Base-by-base conservation (phyloP, 2,329 filamentous ascomycete genomes). In the Cytospora mali region DNA sequence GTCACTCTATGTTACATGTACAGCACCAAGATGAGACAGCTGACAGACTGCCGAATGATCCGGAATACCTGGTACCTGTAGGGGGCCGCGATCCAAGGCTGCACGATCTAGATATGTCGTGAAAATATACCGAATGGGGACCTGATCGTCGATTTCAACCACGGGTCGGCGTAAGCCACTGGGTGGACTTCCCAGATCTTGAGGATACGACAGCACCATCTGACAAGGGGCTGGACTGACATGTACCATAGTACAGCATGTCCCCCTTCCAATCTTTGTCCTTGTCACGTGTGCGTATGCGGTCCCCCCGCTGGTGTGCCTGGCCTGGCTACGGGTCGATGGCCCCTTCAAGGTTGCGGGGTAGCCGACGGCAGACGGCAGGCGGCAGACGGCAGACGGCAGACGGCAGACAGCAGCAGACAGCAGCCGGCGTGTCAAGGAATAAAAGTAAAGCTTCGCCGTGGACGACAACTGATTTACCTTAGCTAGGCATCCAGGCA, bases 61-160 rank as follows among this genome's bases (percentile, higher is more conserved):
- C 42, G 42, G 21, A 23, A 46, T 11, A 23, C 21, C 10, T 21
- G 6, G n/a, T 46, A 46, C 42, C 4, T 46, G 42, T 46, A 46
- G 21, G 35, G 6, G 42, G 35, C n/a, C 21, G 10, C 21, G 42
- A 46, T 46, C 42, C 42, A 13, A 46, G 42, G 42, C 42, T 46
- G 42, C 42, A 46, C 42, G 42, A 46, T 46, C 42, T 46, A 46
- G 42, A 46, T 46, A 23, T 46, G 42, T 46, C n/a, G 42, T 46
- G 42, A 46, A 18, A 13, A 23, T 4, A 18, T 23, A 13, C 42
- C 42, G 7, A 46, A 46, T 10, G 10, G n/a, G 42, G n/a, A 46
- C 23, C 42, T 46, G 42, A 46, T 46, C 42, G 42, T 23, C 42
- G n/a, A 21, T 4, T n/a, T 23, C 21, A 5, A 46, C 7, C n/a